phyloP scores from a whole-genome alignment of 768 basidiomycete species.

The Boletus vermiculosoides region DNA sequence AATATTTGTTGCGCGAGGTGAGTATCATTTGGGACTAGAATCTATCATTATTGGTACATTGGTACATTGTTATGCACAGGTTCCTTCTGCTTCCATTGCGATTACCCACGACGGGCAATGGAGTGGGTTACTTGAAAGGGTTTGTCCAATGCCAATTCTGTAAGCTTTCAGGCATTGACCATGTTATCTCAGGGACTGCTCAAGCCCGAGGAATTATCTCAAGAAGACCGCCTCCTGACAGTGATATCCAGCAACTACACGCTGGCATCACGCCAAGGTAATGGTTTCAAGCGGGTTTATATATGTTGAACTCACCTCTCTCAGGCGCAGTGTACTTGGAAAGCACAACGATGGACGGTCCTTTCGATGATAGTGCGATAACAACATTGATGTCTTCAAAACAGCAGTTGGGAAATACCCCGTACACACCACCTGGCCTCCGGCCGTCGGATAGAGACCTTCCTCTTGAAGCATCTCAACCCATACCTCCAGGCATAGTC shows the following conservation, averaged over 20 bases:
- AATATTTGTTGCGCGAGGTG: slow-evolving; percentile 5
- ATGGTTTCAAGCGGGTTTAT: too few relatives aligned
- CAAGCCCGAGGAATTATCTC: neutral
- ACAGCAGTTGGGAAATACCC: neutral
- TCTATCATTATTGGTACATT: neutral
- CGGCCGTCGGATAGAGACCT: neutral
- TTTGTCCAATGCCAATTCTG: neutral
- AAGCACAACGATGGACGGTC: neutral
- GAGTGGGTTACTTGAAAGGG: slow-evolving; percentile 2
- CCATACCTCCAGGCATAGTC: neutral
- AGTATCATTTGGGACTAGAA: neutral
- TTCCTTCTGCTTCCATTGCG: slow-evolving; percentile 6
- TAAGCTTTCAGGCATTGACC: too few relatives aligned
- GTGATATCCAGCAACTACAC: neutral
- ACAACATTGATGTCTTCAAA: neutral
- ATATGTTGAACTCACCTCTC: neutral
- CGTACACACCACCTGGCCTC: too few relatives aligned
- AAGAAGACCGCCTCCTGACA: neutral
- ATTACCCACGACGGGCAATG: slow-evolving; percentile 12
- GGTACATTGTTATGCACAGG: neutral
- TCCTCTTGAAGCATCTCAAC: neutral
- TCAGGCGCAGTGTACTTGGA: neutral
- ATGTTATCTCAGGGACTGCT: slow-evolving; percentile 1
- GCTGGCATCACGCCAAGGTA: neutral
- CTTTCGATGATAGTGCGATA: neutral